phyloP scores from a whole-genome alignment of 1,139 yeast species.

The Scheffersomyces segobiensis region DNA sequence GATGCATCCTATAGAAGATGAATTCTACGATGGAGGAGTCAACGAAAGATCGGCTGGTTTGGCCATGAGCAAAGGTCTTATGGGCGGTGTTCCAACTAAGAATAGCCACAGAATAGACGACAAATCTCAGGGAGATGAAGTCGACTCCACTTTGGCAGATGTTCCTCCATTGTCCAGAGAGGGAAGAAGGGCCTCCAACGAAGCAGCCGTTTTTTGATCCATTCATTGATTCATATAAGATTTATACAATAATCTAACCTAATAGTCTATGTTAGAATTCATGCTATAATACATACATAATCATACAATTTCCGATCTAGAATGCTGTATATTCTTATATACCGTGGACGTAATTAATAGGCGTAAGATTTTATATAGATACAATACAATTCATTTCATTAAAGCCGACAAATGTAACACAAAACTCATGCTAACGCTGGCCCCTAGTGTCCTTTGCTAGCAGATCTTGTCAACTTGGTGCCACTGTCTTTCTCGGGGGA shows the following conservation, averaged over 20 bases:
- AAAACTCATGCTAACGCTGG: background rate
- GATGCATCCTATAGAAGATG: conserved; percentile 88
- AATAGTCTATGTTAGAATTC: background rate
- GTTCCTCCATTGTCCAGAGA: conserved; percentile 86
- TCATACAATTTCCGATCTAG: background rate
- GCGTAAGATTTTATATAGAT: background rate
- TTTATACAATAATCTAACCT: background rate
- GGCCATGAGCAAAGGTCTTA: conserved; percentile 89
- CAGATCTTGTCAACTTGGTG: conserved; percentile 40
- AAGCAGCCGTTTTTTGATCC: background rate
- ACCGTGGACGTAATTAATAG: background rate
- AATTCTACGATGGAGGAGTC: conserved; percentile 73
- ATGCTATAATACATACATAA: too few species aligned
- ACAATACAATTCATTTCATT: background rate
- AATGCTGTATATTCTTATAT: background rate
- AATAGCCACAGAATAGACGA: conserved; percentile 1
- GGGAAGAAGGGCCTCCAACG: conserved; percentile 48
- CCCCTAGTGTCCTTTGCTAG: conserved; percentile 32
- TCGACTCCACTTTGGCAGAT: conserved; percentile 45
- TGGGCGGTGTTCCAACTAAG: conserved; percentile 59
- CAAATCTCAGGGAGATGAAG: conserved; percentile 16
- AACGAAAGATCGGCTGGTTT: conserved; percentile 72
- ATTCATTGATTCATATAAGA: too few species aligned
- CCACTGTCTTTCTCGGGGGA: conserved; percentile 17
- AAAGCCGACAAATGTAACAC: background rate